Evolutionary conservation across 345 rosid species (phyloP), one percentile per base, ranked within the genome.

Genomic region (Nasturtium officinale): DNA sequence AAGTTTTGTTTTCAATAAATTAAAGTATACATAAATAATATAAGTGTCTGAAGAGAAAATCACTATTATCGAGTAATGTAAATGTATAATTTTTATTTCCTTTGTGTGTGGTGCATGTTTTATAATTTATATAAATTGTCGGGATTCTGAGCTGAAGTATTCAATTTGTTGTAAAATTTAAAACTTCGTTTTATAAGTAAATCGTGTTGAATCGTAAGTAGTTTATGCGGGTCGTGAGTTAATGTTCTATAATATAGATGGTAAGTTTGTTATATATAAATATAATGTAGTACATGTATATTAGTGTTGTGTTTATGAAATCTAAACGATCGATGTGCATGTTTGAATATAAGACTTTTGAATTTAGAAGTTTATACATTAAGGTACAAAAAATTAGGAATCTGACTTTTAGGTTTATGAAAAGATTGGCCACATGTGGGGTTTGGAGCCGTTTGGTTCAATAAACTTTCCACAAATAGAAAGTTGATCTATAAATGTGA

Each of bases 381-480:
- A 58, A 18, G n/a, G 35, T 29, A 4, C 2, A 56, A 9, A 33
- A 30, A 29, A 9, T 9, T 45, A 45, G 29, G 65, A 46, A 26
- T 56, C 45, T 50, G 59, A 67, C 78, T 59, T 29, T 43, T 17
- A 28, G 57, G 38, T 52, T 42, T 25, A 25, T 53, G 64, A 35
- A 53, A 76, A 76, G 74, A 43, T 61, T 16, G 69, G 65, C 3
- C 63, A 61, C 74, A 43, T 76, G 79, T 45, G 43, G 23, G 73
- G 29, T 52, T 67, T 50, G 55, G 30, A 67, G 55, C n/a, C 56
- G 53, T 59, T 59, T 67, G 48, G 55, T 51, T 52, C 30, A 32
- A 51, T 67, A 67, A 9, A 20, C 37, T 67, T 51, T 16, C 73
- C 54, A 67, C 4, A 75, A 51, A 60, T 67, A 75, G 78, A 75